A percentile compares a stretch with the other conserved stretches of the same genome.
These are phyloP conservation scores for Colletotrichum orbiculare DNA, from an alignment of 2,329 filamentous ascomycete genomes.

Conservation along the genomic window DNA sequence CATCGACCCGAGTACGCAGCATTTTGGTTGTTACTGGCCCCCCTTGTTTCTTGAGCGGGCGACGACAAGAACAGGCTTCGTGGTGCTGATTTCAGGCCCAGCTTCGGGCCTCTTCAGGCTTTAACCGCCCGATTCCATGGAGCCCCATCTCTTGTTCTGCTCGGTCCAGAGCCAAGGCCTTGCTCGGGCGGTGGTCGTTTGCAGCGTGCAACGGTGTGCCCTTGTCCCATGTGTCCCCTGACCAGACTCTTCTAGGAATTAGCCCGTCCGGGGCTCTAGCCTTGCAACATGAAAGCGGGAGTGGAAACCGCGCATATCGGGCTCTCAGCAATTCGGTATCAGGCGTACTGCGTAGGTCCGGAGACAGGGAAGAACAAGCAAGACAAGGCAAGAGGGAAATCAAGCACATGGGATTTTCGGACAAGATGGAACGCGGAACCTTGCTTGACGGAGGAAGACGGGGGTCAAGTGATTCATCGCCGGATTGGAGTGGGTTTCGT, in stretches of 20 bases:
- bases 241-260: conserved; percentile 30
- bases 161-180: not conserved
- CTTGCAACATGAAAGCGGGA: conserved; percentile 26
- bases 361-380: conserved; percentile 14
- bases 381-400: not conserved
- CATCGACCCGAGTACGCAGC: conserved; percentile 20
- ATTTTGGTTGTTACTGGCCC: not conserved
- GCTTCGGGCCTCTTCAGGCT: not conserved
- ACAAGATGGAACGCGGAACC: conserved; percentile 24
- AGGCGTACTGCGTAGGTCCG: no score
- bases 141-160: not conserved
- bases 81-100: conserved; percentile 6
- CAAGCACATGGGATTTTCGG: conserved; percentile 1
- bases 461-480: not conserved
- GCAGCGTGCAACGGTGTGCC: conserved; percentile 32
- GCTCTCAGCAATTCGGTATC: no score
- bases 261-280: conserved; percentile 19
- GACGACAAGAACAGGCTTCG: not conserved
- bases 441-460: not conserved
- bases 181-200: conserved; percentile 13
- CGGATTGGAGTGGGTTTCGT: no score
- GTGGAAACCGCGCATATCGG: not conserved
- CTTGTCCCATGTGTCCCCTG: conserved; percentile 28
- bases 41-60: not conserved
- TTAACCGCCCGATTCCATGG: conserved; percentile 23